Evolutionary conservation across 2,329 filamentous ascomycete genomes (phyloP), one percentile per base, ranked within the genome.

Genomic region (Fusarium pseudonygamai): DNA sequence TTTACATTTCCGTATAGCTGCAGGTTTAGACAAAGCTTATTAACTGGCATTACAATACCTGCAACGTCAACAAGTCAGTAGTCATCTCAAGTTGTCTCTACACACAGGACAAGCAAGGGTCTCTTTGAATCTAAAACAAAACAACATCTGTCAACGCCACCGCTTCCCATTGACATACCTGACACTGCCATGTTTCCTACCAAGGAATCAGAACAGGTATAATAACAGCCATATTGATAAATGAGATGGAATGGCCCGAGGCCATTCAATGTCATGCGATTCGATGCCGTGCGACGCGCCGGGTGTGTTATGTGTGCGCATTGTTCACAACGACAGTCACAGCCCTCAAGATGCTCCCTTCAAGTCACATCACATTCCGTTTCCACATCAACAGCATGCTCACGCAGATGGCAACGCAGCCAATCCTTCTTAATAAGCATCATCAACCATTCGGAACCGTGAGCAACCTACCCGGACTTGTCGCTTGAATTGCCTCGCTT

Each of bases 331-430:
- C 60, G 26, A 47, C 60, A 46, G 47, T 58, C 50, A 55, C 71
- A 42, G 37, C 36, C 32, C 34, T 67, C 30, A 53, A 28, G 56
- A 42, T 39, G 37, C 67, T 66, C 66, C 67, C 68, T 71, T 61
- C 43, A 39, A 56, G n/a, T 57, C 37, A 43, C 32, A 58, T 67
- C 57, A 71, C 67, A 71, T 71, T 71, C 69, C 69, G 69, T 71
- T 71, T 71, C 68, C 67, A 53, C 67, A 71, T 71, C 61, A 73
- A 72, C 60, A 73, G 69, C 47, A 65, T 22, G 40, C 68, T 55
- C 42, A 18, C 28, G 37, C n/a, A 61, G 30, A 49, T 26, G 49
- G 36, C 69, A 63, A 63, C 57, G 37, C 59, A 50, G 11, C 24
- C n/a, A 45, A 39, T 61, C 46, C 24, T n/a, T 63, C 22, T 65